phyloP scores from a whole-genome alignment of 1,284 basidiomycete genomes.

The Tremellales sp. region DNA sequence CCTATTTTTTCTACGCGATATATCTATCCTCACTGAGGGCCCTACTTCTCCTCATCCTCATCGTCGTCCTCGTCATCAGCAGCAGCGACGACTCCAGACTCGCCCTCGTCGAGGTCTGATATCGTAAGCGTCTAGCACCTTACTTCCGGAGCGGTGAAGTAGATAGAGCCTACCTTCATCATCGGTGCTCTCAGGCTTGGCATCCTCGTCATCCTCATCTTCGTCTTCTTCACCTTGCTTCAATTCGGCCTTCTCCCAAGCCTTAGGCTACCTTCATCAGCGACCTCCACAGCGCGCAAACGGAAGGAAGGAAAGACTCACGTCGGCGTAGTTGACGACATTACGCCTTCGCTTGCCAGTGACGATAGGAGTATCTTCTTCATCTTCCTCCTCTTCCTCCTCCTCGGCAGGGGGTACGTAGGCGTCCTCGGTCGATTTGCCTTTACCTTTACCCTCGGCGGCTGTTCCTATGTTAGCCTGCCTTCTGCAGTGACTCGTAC shows the following conservation, averaged over 20 bases:
- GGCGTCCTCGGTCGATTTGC: slow-evolving; percentile 15
- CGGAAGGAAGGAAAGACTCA: slow-evolving; percentile 14
- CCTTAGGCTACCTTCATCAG: slow-evolving; percentile 24
- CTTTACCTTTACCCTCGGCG: slow-evolving; percentile 33
- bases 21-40: neutral
- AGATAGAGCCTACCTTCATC: slow-evolving; percentile 14
- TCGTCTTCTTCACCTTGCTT: slow-evolving; percentile 29
- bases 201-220: slow-evolving; percentile 30
- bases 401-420: slow-evolving; percentile 4
- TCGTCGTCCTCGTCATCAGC: slow-evolving; percentile 34
- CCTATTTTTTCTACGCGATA: neutral
- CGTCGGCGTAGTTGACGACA: slow-evolving; percentile 33
- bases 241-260: slow-evolving; percentile 35
- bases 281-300: neutral
- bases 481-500: neutral
- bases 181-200: slow-evolving; percentile 24
- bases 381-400: slow-evolving; percentile 17
- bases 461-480: slow-evolving; percentile 4
- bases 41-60: slow-evolving; percentile 30
- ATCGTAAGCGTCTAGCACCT: too few relatives aligned
- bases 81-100: slow-evolving; percentile 19
- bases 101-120: slow-evolving; percentile 15
- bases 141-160: neutral
- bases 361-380: slow-evolving; percentile 27
- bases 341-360: slow-evolving; percentile 25